Conservation (phyloP, 495 filamentous ascomycete species). For the Cercophora scortea region DNA sequence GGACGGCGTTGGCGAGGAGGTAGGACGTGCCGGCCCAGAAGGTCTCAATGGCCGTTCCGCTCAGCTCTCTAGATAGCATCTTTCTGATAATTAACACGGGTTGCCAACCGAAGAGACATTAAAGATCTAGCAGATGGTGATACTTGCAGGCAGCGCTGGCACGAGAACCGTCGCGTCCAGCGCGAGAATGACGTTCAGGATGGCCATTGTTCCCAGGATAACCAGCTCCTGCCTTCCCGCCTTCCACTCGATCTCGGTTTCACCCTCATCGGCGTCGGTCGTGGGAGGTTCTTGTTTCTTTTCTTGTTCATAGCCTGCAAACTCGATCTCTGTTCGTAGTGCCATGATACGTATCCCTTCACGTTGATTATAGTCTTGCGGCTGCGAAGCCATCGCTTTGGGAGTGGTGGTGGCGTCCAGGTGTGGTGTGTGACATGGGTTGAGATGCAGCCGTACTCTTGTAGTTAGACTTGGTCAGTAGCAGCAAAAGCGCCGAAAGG, state of each 20-base stretch:
- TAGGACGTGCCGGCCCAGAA: constrained; percentile 52
- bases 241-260: neutral
- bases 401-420: too few species aligned
- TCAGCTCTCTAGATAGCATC: constrained; percentile 26
- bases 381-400: too few species aligned
- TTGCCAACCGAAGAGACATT: neutral
- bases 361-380: too few species aligned
- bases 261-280: neutral
- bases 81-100: constrained; percentile 19
- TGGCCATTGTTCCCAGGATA: neutral
- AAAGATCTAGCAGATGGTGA: neutral
- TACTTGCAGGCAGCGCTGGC: neutral
- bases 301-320: neutral
- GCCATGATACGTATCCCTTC: neutral
- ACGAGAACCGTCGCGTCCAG: neutral
- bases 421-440: too few species aligned
- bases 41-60: constrained; percentile 46
- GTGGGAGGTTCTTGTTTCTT: neutral
- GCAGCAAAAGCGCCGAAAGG: too few species aligned
- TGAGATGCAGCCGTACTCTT: too few species aligned
- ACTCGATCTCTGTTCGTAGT: neutral
- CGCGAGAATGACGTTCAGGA: neutral
- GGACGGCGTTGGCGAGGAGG: constrained; percentile 42
- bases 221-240: neutral
- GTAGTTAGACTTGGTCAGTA: too few species aligned